phyloP scores from a whole-genome alignment of 1,284 basidiomycete genomes.

The Cryptococcus wingfieldii region DNA sequence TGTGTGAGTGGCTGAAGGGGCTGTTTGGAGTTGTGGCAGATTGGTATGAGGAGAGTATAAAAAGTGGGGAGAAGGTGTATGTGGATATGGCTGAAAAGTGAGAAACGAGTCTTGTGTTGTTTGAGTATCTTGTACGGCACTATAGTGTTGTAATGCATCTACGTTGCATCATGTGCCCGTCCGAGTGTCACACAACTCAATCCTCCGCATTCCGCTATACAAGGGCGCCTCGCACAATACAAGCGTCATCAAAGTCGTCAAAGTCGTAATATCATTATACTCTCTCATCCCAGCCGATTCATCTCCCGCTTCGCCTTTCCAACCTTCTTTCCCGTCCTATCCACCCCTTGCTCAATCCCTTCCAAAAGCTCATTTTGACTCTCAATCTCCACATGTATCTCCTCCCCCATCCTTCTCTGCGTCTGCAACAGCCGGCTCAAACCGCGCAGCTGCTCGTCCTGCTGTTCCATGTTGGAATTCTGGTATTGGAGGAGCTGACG shows the following conservation, averaged over 20 bases:
- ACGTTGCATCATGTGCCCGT: too few relatives aligned
- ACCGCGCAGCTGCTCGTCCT: constrained; percentile 74
- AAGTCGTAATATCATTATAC: background rate
- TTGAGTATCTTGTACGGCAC: too few relatives aligned
- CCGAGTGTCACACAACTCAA: too few relatives aligned
- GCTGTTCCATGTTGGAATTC: constrained; percentile 69
- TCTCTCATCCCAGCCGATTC: constrained; percentile 53
- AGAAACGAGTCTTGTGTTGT: too few relatives aligned
- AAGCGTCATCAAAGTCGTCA: background rate
- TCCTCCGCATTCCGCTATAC: background rate
- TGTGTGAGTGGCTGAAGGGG: background rate
- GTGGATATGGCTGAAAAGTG: too few relatives aligned
- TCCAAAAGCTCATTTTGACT: constrained; percentile 85
- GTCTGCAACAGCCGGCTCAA: constrained; percentile 77
- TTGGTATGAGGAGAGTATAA: background rate
- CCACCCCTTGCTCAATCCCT: constrained; percentile 68
- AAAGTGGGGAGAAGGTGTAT: background rate
- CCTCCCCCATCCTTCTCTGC: constrained; percentile 80
- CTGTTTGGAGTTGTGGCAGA: background rate
- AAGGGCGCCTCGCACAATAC: background rate
- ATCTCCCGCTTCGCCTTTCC: constrained; percentile 73
- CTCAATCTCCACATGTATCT: constrained; percentile 77
- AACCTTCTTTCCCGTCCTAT: constrained; percentile 70
- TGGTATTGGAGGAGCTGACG: constrained; percentile 75
- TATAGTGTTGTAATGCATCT: too few relatives aligned